These are phyloP conservation scores for Ballota nigra DNA, from an alignment of 257 asterid genomes.

Conservation along the genomic window DNA sequence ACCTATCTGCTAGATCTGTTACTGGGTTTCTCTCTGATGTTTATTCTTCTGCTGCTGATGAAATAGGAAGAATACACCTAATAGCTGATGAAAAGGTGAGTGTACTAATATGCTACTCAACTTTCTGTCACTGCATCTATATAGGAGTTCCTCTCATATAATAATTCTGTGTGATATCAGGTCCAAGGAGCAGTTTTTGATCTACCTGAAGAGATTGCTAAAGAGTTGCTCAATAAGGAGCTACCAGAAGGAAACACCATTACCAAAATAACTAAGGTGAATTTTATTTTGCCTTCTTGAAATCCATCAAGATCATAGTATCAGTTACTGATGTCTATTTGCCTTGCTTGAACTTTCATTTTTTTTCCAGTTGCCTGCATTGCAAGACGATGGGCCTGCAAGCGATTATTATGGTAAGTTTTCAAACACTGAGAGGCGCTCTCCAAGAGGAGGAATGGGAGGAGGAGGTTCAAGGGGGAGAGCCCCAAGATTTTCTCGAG, in stretches of 20 bases:
- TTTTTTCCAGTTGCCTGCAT: slow-evolving; percentile 67
- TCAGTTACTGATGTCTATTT: slow-evolving; percentile 5
- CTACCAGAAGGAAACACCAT: slow-evolving; percentile 86
- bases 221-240: slow-evolving; percentile 65
- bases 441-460: slow-evolving; percentile 40
- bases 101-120: neutral
- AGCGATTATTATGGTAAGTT: slow-evolving; percentile 77
- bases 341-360: neutral
- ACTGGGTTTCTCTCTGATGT: slow-evolving; percentile 91
- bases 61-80: slow-evolving; percentile 70
- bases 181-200: slow-evolving; percentile 93
- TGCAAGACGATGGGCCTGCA: slow-evolving; percentile 94
- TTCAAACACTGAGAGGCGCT: slow-evolving; percentile 59
- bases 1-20: slow-evolving; percentile 73
- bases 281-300: slow-evolving; percentile 1
- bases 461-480: slow-evolving; percentile 56
- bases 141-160: slow-evolving; percentile 3
- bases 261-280: slow-evolving; percentile 70
- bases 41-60: slow-evolving; percentile 89
- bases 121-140: slow-evolving; percentile 1
- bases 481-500: slow-evolving; percentile 53
- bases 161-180: slow-evolving; percentile 34
- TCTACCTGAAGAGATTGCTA: slow-evolving; percentile 94
- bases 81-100: slow-evolving; percentile 72
- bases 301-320: neutral